Evolutionary conservation across 129 eudicot genomes (phyloP).

Genomic region (Saussurea involucrata): DNA sequence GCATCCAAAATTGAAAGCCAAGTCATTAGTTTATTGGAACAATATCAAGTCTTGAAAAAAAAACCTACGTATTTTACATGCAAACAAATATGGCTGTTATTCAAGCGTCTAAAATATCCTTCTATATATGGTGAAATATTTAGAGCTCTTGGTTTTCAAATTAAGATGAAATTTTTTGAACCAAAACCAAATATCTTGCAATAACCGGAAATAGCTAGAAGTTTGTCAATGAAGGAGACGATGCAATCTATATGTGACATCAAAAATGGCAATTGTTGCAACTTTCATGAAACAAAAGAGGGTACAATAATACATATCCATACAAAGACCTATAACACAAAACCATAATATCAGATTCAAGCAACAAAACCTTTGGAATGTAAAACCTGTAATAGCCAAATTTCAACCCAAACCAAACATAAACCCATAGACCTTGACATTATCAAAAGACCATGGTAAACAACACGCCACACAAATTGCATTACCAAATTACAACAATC

Average conservation of each 20-base stretch:
- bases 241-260: background rate
- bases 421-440: background rate
- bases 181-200: background rate
- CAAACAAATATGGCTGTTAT: background rate
- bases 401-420: constrained; percentile 6
- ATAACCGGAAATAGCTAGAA: background rate
- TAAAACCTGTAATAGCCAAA: constrained; percentile 2
- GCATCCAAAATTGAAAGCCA: background rate
- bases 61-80: background rate
- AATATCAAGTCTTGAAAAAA: background rate
- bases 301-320: background rate
- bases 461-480: constrained; percentile 6
- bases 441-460: background rate
- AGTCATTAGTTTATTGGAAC: background rate
- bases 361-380: background rate
- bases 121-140: background rate
- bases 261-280: background rate
- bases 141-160: background rate
- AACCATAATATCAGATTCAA: background rate
- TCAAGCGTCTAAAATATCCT: background rate
- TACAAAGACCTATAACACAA: background rate
- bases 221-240: background rate
- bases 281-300: background rate
- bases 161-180: background rate
- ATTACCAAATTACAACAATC: background rate